Evolutionary conservation across 2,329 filamentous ascomycete species (phyloP).

Genomic region (Purpureocillium takamizusanense): DNA sequence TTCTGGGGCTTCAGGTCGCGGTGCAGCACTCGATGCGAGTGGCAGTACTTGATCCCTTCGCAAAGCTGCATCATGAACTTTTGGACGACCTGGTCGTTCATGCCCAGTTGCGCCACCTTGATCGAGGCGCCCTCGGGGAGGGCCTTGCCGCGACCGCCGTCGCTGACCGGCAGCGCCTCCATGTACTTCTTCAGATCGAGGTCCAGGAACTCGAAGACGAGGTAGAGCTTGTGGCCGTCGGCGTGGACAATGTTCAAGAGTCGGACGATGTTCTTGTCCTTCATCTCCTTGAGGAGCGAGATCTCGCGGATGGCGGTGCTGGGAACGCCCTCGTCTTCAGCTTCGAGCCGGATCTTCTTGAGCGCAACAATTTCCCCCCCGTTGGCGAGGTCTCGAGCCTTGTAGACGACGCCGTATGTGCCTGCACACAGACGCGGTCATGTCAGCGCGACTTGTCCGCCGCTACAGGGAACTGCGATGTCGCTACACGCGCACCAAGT

Average conservation of each 20-base stretch:
- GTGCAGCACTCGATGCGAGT: slow-evolving; percentile 79
- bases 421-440: slow-evolving; percentile 37
- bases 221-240: slow-evolving; percentile 89
- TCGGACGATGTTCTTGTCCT: slow-evolving; percentile 80
- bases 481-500: no score
- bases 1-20: slow-evolving; percentile 89
- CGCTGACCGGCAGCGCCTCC: slow-evolving; percentile 76
- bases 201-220: slow-evolving; percentile 87
- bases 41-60: slow-evolving; percentile 78
- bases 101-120: slow-evolving; percentile 56
- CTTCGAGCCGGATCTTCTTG: slow-evolving; percentile 92
- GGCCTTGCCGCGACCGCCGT: slow-evolving; percentile 77
- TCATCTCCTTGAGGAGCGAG: slow-evolving; percentile 89
- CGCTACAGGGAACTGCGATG: background rate
- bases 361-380: slow-evolving; percentile 79
- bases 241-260: slow-evolving; percentile 90
- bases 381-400: slow-evolving; percentile 77
- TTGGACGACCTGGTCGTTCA: slow-evolving; percentile 76
- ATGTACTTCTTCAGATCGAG: slow-evolving; percentile 94
- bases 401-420: slow-evolving; percentile 93
- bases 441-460: background rate
- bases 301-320: slow-evolving; percentile 92
- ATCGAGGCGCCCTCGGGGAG: slow-evolving; percentile 67
- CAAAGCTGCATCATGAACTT: slow-evolving; percentile 89
- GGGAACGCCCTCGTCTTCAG: slow-evolving; percentile 88